Evolutionary conservation across 208 protist genomes (phyloP), one percentile per base, ranked within the genome.

Genomic region (Crithidia brevicula): DNA sequence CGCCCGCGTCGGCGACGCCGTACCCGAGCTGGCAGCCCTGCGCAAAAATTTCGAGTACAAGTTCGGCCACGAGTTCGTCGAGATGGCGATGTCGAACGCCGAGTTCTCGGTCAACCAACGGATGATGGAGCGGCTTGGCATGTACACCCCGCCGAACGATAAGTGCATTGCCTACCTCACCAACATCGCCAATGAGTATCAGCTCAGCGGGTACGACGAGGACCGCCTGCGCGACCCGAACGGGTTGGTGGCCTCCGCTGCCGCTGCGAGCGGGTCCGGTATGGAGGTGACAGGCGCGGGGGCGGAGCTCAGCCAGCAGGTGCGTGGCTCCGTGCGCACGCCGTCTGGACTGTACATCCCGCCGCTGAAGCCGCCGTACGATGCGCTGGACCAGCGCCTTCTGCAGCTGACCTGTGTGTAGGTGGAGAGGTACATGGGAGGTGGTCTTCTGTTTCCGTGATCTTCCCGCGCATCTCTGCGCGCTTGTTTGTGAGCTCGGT

Each of bases 51-150:
- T 96, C 40, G 88, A 93, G 69, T 56, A n/a, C 8, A 97, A 96
- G 74, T 96, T 90, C 57, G 91, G 93, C 30, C 88, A 84, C 63
- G 79, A 74, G 45, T 96, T 95, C 79, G 83, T 93, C 18, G 67
- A 91, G 57, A 93, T 96, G 80, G 81, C 84, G 25, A 50, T 85
- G 40, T 72, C 67, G 56, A 96, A 97, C 69, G 53, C 76, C 20
- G 93, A 97, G 76, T 93, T 88, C 57, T 88, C 88, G 2, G 93
- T 97, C 30, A 97, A 97, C 53, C 84, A 93, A 49, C 79, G 80
- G 31, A 79, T 97, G 68, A 85, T 94, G 67, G 89, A 97, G 54
- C 90, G 89, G 4, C 76, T 96, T 4, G 74, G 80, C 31, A 78
- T 95, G 51, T 82, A 84, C 56, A 86, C 87, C 9, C 89, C 91